phyloP scores from a whole-genome alignment of 176 grass and related monocot genomes.

The Rhynchospora tenuis region DNA sequence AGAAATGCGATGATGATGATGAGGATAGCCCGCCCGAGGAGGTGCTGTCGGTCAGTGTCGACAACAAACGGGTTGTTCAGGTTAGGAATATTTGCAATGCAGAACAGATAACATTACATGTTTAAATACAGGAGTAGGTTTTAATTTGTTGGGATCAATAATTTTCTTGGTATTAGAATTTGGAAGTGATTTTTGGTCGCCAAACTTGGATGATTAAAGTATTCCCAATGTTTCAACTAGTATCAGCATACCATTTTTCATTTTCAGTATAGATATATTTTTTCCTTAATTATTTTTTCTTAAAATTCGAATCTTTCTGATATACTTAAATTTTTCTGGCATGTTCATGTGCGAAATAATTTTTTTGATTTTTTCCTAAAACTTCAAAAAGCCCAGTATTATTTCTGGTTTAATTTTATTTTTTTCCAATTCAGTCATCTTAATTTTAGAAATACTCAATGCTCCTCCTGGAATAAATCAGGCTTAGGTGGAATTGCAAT shows the following conservation, averaged over 20 bases:
- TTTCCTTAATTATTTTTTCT: neutral
- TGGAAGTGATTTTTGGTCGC: neutral
- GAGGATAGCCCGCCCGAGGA: slow-evolving; percentile 12
- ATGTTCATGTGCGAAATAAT: neutral
- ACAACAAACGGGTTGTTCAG: slow-evolving; percentile 63
- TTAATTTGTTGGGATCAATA: neutral
- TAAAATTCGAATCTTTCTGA: neutral
- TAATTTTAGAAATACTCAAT: neutral
- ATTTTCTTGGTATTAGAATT: neutral
- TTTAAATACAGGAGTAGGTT: neutral
- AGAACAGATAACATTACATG: neutral
- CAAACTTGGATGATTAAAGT: neutral
- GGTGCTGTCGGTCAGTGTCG: slow-evolving; percentile 65
- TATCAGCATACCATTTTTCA: neutral
- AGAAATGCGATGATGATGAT: neutral
- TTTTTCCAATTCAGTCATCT: neutral
- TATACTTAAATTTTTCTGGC: neutral
- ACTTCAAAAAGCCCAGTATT: neutral
- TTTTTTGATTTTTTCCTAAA: neutral
- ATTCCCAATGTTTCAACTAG: neutral
- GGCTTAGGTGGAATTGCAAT: neutral
- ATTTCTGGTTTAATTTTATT: neutral
- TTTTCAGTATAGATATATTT: neutral
- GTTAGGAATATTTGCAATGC: neutral
- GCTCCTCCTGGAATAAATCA: neutral